Evolutionary conservation across 805 yeast genomes (phyloP).

Genomic region (baker's yeast (Saccharomyces cerevisiae)): DNA sequence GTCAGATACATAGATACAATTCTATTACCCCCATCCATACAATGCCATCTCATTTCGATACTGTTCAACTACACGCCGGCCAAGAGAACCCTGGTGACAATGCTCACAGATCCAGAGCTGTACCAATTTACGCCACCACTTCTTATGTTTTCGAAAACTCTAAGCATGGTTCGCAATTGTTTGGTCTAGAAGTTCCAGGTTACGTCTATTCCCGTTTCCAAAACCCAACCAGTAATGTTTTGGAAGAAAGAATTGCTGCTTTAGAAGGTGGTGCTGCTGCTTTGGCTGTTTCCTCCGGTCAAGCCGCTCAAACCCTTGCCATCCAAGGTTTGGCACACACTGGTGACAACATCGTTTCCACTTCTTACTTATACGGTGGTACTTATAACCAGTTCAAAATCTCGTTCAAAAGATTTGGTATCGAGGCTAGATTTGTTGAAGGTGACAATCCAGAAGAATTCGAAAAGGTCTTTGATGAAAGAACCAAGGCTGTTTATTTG

Average conservation of each 20-base stretch:
- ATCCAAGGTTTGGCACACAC: constrained; percentile 72
- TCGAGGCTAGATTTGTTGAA: constrained; percentile 74
- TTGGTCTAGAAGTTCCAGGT: constrained; percentile 77
- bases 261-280: constrained; percentile 91
- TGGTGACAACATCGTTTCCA: constrained; percentile 86
- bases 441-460: constrained; percentile 72
- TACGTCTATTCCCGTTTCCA: constrained; percentile 81
- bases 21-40: neutral
- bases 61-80: constrained; percentile 92
- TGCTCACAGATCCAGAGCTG: constrained; percentile 71
- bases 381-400: constrained; percentile 93
- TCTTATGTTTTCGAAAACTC: constrained; percentile 85
- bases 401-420: constrained; percentile 80
- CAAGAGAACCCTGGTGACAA: constrained; percentile 58
- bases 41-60: constrained; percentile 69
- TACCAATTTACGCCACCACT: constrained; percentile 86
- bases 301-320: constrained; percentile 88
- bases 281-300: constrained; percentile 87
- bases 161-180: constrained; percentile 84
- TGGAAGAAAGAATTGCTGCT: constrained; percentile 87
- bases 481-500: constrained; percentile 81
- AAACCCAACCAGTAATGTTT: constrained; percentile 89
- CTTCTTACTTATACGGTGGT: constrained; percentile 89
- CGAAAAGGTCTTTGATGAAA: constrained; percentile 65
- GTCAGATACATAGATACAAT: neutral